Base-by-base conservation (phyloP, 768 basidiomycete species). In the Scleroderma bovista region DNA sequence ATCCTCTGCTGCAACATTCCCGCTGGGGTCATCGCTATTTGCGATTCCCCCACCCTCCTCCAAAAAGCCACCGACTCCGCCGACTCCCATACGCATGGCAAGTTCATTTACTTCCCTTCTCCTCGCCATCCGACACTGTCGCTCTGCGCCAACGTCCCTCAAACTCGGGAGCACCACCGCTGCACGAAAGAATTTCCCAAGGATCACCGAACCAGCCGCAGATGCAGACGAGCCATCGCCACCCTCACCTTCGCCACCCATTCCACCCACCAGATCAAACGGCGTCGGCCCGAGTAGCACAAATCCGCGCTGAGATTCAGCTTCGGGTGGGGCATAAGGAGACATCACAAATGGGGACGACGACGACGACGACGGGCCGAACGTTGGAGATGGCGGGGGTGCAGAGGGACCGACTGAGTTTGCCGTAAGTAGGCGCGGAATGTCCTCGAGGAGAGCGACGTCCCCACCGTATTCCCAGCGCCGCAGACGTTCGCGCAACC, bases 21-120 rank as follows among this genome's bases (percentile, higher is more conserved):
- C 41, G 12, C 41, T 17, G 23, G 15, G 26, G 3, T 15, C 20
- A 3, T 13, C 34, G 13, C 41, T 13, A 2, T 0, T 17, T 43
- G 24, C 47, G 26, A 46, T 43, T 4, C 17, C 15, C 34, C 13
- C 57, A 33, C 23, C 44, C 23, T 63, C 56, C 40, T 80, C 81
- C 6, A 90, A 60, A 7, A 71, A 58, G 11, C 90, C 91, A 10
- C 90, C 90, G 7, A 89, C 75, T 0, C 78, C 77, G 31, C 85
- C 86, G 33, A 91, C 74, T 6, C 80, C 90, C 81, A 90, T 88
- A n/a, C 87, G 79, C 75, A 89, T 85, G 0, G 79, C 83, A 40
- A 93, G 68, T 58, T 88, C 84, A 62, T 93, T 93, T 48, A 90
- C 79, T 57, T 91, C 84, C 50, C 80, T 72, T 50, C 90, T 73